Evolutionary conservation across 2,329 filamentous ascomycete species (phyloP).

Genomic region (Clarireedia hainanense): DNA sequence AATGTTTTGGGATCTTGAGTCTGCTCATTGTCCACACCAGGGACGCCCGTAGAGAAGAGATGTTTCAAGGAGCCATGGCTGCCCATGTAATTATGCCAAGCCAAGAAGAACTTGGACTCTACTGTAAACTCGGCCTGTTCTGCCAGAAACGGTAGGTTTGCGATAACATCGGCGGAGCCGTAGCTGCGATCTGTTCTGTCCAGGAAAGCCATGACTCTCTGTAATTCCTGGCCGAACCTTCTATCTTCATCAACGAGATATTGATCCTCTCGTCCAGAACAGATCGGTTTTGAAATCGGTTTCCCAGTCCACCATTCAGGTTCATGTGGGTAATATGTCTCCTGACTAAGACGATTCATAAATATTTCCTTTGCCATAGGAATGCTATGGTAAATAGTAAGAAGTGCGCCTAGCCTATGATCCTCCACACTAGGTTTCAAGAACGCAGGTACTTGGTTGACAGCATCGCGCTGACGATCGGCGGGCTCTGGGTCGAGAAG

Average conservation of each 20-base stretch:
- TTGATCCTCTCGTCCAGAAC: constrained; percentile 11
- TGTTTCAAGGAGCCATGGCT: constrained; percentile 14
- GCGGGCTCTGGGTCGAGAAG: constrained; percentile 31
- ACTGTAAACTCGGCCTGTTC: constrained; percentile 25
- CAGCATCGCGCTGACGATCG: constrained; percentile 35
- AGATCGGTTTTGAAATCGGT: constrained; percentile 32
- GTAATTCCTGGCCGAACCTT: constrained; percentile 40
- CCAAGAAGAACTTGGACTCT: constrained; percentile 21
- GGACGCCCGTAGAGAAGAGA: constrained; percentile 24
- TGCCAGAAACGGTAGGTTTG: constrained; percentile 23
- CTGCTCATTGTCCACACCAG: constrained; percentile 10
- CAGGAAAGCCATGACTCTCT: constrained; percentile 53
- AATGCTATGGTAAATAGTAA: constrained; percentile 54
- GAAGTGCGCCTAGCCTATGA: constrained; percentile 40
- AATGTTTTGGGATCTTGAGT: constrained; percentile 18
- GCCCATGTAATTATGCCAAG: constrained; percentile 17
- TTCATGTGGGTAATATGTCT: constrained; percentile 45
- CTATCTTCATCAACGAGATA: constrained; percentile 27
- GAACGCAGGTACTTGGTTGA: constrained; percentile 42
- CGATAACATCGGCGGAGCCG: constrained; percentile 44
- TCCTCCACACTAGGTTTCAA: constrained; percentile 36
- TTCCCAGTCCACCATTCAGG: constrained; percentile 55
- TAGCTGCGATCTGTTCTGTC: constrained; percentile 53
- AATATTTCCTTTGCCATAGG: constrained; percentile 50
- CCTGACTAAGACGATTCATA: constrained; percentile 35